Conservation (phyloP, 192 early-diverging fungal genomes). For the Linnemannia schmuckeri region DNA sequence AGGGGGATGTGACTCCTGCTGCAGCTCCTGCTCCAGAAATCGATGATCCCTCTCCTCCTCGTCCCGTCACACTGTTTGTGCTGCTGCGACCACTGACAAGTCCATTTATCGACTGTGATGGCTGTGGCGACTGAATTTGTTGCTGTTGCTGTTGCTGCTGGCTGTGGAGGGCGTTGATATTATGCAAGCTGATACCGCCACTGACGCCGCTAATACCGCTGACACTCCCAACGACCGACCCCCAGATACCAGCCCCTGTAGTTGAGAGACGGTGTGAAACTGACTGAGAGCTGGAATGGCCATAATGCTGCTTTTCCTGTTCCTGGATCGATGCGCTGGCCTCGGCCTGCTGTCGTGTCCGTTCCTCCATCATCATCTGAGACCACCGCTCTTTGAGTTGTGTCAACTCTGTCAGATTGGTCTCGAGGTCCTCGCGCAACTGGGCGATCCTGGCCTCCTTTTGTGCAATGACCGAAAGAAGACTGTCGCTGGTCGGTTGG, state of each 20-base stretch:
- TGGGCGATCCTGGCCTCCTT: constrained; percentile 54
- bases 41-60: not conserved
- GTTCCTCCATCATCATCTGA: constrained; percentile 55
- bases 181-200: constrained; percentile 46
- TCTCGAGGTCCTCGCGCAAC: constrained; percentile 45
- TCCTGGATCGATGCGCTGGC: constrained; percentile 48
- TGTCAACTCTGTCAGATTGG: constrained; percentile 33
- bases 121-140: not conserved
- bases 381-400: constrained; percentile 57
- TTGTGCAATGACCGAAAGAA: constrained; percentile 51
- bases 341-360: constrained; percentile 42
- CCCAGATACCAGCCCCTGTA: constrained; percentile 51
- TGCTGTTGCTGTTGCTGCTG: constrained; percentile 15
- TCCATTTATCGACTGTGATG: constrained; percentile 12
- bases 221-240: constrained; percentile 47
- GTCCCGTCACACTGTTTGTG: constrained; percentile 20
- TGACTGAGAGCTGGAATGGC: constrained; percentile 31
- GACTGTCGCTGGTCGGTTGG: constrained; percentile 43
- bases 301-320: constrained; percentile 32
- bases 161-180: constrained; percentile 26
- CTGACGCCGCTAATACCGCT: constrained; percentile 53
- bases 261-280: constrained; percentile 48
- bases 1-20: not conserved
- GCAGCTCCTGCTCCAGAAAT: not conserved
- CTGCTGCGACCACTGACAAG: constrained; percentile 31